A percentile compares a stretch with the other conserved stretches of the same genome.
These are phyloP conservation scores for Claviceps maximensis DNA, from an alignment of 2,329 filamentous ascomycete genomes.

Conservation along the genomic window DNA sequence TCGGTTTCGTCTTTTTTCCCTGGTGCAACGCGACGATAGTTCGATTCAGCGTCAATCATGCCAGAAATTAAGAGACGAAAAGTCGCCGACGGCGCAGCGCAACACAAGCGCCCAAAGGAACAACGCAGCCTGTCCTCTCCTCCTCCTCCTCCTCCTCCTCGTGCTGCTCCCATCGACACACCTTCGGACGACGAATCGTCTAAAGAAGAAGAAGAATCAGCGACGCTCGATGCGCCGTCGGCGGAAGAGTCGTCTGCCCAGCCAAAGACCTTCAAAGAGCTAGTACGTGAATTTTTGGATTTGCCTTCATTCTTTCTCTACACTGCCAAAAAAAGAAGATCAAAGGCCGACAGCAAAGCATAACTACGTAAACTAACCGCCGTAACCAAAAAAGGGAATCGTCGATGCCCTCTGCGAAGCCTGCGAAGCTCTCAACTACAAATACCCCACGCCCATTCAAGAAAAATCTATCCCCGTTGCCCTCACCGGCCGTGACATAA, in stretches of 20 bases:
- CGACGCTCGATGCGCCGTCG: conserved; percentile 20
- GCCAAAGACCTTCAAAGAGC: conserved; percentile 52
- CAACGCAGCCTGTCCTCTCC: background rate
- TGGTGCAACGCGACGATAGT: no score
- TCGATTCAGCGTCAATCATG: conserved; percentile 12
- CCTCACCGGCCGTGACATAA: conserved; percentile 70
- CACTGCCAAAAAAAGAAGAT: no score
- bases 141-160: background rate
- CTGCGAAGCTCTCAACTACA: conserved; percentile 71
- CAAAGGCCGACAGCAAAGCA: no score
- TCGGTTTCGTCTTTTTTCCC: background rate
- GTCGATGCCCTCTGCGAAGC: conserved; percentile 82
- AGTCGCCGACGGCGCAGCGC: conserved; percentile 17
- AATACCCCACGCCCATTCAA: conserved; percentile 79
- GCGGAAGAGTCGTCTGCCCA: conserved; percentile 19
- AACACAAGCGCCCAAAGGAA: conserved; percentile 7
- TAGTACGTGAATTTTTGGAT: conserved; percentile 25
- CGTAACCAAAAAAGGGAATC: conserved; percentile 43
- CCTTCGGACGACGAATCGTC: conserved; percentile 6
- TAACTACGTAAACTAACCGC: no score
- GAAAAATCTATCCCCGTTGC: conserved; percentile 70
- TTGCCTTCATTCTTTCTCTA: background rate
- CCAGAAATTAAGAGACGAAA: conserved; percentile 28
- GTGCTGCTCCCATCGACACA: background rate
- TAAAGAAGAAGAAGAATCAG: conserved; percentile 17